Evolutionary conservation across 2,329 filamentous ascomycete species (phyloP), one percentile per base, ranked within the genome.

Genomic region (Domatiomyces globalis): DNA sequence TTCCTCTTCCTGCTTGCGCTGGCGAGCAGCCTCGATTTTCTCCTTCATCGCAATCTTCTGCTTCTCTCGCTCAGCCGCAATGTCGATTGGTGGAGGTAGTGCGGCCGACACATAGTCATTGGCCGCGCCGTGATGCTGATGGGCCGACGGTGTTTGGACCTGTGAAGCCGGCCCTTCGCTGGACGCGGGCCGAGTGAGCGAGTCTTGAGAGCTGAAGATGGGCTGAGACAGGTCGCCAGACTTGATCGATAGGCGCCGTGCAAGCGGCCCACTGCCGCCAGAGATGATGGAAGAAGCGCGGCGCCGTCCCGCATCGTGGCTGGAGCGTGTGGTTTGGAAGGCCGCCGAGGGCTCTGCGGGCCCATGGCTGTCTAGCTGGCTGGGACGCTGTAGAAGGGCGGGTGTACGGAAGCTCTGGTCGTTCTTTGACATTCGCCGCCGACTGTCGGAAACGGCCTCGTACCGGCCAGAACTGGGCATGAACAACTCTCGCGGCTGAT

Each of bases 401-500:
- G 87, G 84, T 57, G 90, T 83, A 47, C 85, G 80, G 51, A 79
- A 75, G 54, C 78, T 75, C 50, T 73, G 69, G 49, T 92, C 85
- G 51, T 80, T 78, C 49, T 84, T 79, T 57, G 78, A 71, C 27
- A 84, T 80, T 17, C 79, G 80, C 57, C 87, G 80, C 39, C 88
- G 82, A 56, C 70, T 73, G 51, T 95, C 87, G 49, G 78, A 73
- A 2, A 89, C 90, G 15, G 89, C 88, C 64, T 96, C 90, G 60
- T 95, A 94, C 48, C 87, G 83, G 17, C 90, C 90, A 50, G 87
- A 95, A 51, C 94, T 85, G n/a, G 90, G 94, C 65, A 96, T 95
- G 70, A 82, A 96, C 0, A 96, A 73, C 66, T 96, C 89, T 51
- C 85, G 76, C 55, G 79, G 81, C 9, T 76, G 73, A 51, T 77